A percentile compares a stretch with the other conserved stretches of the same genome.
phyloP scores from a whole-genome alignment of 768 basidiomycete genomes.

The Panellus pusillus region DNA sequence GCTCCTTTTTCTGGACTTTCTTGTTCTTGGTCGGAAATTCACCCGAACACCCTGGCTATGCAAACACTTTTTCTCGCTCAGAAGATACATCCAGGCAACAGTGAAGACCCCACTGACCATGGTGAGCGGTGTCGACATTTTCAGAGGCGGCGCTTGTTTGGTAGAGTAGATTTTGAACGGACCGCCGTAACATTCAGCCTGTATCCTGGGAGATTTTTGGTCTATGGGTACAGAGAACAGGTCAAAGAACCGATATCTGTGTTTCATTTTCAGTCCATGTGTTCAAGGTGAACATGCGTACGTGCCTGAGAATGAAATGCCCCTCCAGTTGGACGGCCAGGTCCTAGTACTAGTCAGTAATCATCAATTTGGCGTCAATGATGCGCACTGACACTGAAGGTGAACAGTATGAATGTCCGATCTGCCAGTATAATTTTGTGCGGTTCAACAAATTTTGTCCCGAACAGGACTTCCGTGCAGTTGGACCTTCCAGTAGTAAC shows the following conservation, averaged over 20 bases:
- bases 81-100: too few species aligned
- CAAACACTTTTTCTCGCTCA: too few species aligned
- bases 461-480: conserved; percentile 8
- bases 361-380: too few species aligned
- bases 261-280: background rate
- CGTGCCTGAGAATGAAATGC: conserved; percentile 5
- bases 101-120: conserved; percentile 41
- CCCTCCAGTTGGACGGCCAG: conserved; percentile 9
- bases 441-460: conserved; percentile 13
- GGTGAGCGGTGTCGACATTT: conserved; percentile 65
- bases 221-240: conserved; percentile 44
- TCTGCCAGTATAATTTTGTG: background rate
- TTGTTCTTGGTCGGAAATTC: too few species aligned
- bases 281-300: background rate
- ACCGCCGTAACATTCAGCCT: conserved; percentile 67
- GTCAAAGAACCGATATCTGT: conserved; percentile 59
- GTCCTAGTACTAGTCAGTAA: background rate
- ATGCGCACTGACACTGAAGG: conserved; percentile 10
- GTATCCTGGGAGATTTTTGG: conserved; percentile 40
- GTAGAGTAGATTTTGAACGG: conserved; percentile 67
- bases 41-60: too few species aligned
- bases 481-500: conserved; percentile 6
- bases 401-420: conserved; percentile 9
- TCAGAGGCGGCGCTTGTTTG: conserved; percentile 69
- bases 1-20: too few species aligned